Percentiles rank a stretch among this genome's conserved stretches.
Evolutionary conservation across 75 land plant species (phyloP).

Genomic region (Selaginella moellendorffii): DNA sequence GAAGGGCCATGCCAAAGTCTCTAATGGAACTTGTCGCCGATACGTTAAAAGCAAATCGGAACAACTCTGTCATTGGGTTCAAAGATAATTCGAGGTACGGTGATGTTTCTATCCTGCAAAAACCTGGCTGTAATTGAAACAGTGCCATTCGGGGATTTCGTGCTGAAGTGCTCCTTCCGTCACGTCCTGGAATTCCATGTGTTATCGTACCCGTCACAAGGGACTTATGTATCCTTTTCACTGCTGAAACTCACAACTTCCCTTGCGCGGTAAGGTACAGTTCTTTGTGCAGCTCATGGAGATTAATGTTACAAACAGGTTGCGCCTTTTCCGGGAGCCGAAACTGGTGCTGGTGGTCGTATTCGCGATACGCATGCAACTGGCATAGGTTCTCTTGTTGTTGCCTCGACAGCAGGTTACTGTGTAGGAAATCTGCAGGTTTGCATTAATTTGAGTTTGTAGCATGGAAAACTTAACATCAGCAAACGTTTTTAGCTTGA

Average conservation of each 20-base stretch:
- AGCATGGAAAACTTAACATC: no score
- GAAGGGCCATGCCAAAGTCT: slow-evolving; percentile 33
- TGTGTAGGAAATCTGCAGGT: slow-evolving; percentile 88
- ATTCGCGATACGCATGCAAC: slow-evolving; percentile 97
- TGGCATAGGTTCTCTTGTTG: slow-evolving; percentile 88
- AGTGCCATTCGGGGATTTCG: slow-evolving; percentile 78
- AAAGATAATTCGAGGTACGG: slow-evolving; percentile 65
- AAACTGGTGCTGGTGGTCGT: slow-evolving; percentile 92
- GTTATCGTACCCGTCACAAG: slow-evolving; percentile 21
- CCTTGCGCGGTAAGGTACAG: slow-evolving; percentile 94
- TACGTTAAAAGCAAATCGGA: slow-evolving; percentile 63
- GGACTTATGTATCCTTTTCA: slow-evolving; percentile 70
- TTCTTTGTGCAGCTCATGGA: no score
- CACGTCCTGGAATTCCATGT: slow-evolving; percentile 49
- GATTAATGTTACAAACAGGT: slow-evolving; percentile 21
- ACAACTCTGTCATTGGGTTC: slow-evolving; percentile 90
- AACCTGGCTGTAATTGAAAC: background rate
- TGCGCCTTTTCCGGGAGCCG: slow-evolving; percentile 96
- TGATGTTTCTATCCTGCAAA: background rate
- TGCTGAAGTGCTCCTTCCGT: slow-evolving; percentile 43
- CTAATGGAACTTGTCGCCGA: slow-evolving; percentile 81
- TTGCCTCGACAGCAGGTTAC: slow-evolving; percentile 89
- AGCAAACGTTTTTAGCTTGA: no score
- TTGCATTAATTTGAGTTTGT: no score
- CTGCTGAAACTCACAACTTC: slow-evolving; percentile 96